phyloP scores from a whole-genome alignment of 768 basidiomycete species.

The Lenzites betulinus region DNA sequence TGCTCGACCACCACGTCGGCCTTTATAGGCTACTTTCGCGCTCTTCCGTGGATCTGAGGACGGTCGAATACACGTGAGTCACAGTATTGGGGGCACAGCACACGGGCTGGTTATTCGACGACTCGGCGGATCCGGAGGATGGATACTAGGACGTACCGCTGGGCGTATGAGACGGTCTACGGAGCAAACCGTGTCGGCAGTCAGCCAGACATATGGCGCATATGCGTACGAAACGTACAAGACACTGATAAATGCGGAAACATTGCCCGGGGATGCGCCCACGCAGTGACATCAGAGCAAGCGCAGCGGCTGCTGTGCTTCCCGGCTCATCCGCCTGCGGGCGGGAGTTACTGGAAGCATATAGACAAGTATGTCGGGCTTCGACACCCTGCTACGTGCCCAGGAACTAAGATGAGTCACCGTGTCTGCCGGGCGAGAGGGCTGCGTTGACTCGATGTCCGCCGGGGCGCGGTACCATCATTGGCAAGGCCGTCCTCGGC shows the following conservation, averaged over 20 bases:
- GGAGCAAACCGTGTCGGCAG: conserved; percentile 13
- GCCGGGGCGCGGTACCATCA: conserved; percentile 10
- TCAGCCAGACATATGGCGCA: conserved; percentile 5
- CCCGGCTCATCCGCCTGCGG: neutral
- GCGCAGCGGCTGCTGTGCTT: conserved; percentile 23
- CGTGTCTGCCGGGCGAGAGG: conserved; percentile 1
- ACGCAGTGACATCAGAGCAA: conserved; percentile 18
- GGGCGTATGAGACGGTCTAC: neutral
- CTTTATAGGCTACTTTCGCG: conserved; percentile 14
- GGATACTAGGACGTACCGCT: conserved; percentile 12
- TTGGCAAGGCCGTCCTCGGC: neutral
- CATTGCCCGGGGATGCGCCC: conserved; percentile 1
- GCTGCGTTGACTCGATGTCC: conserved; percentile 19
- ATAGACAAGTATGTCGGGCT: conserved; percentile 23
- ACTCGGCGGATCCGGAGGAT: conserved; percentile 24
- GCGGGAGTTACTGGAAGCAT: conserved; percentile 3
- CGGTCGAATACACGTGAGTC: conserved; percentile 21
- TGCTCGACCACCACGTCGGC: neutral
- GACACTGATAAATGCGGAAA: conserved; percentile 13
- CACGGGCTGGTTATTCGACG: conserved; percentile 5
- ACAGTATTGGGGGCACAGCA: conserved; percentile 24
- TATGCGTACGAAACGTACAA: conserved; percentile 12
- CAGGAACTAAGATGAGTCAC: conserved; percentile 18
- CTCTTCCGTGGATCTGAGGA: neutral
- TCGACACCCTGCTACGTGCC: conserved; percentile 4